Percentiles rank a stretch among this genome's conserved stretches.
These are phyloP conservation scores for Emmonsia crescens DNA, from an alignment of 2,329 filamentous ascomycete species.

Conservation along the genomic window DNA sequence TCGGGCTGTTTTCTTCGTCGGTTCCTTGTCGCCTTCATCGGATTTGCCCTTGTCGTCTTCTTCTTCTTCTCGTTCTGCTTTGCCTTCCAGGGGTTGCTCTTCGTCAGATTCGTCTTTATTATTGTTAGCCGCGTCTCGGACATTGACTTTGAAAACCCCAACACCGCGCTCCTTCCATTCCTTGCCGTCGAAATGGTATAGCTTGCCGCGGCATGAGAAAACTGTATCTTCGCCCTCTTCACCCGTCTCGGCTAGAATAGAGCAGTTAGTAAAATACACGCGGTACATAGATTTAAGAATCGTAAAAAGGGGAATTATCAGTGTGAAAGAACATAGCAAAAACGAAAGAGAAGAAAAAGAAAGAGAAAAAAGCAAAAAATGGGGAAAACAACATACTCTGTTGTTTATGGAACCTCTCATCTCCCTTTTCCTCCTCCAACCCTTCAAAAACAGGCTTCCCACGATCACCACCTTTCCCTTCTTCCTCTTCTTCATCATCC, in stretches of 20 bases:
- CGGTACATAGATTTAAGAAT: neutral
- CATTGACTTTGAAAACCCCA: conserved; percentile 77
- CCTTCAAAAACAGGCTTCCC: conserved; percentile 36
- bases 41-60: conserved; percentile 22
- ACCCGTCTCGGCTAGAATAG: conserved; percentile 62
- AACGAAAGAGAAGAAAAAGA: neutral
- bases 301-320: neutral
- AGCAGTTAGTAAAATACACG: conserved; percentile 14
- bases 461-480: conserved; percentile 32
- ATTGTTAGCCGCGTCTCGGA: conserved; percentile 47
- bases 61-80: conserved; percentile 29
- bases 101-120: conserved; percentile 42
- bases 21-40: conserved; percentile 2
- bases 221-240: conserved; percentile 72
- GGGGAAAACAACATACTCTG: conserved; percentile 50
- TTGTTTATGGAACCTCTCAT: conserved; percentile 43
- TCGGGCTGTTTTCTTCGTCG: conserved; percentile 45
- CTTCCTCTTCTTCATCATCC: conserved; percentile 40
- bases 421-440: conserved; percentile 40
- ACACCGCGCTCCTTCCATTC: conserved; percentile 86
- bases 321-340: neutral
- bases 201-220: conserved; percentile 66
- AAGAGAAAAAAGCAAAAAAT: neutral
- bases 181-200: conserved; percentile 65
- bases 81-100: conserved; percentile 35